Conservation (phyloP, 169 alveolate species). For the Plasmodium reichenowi region DNA sequence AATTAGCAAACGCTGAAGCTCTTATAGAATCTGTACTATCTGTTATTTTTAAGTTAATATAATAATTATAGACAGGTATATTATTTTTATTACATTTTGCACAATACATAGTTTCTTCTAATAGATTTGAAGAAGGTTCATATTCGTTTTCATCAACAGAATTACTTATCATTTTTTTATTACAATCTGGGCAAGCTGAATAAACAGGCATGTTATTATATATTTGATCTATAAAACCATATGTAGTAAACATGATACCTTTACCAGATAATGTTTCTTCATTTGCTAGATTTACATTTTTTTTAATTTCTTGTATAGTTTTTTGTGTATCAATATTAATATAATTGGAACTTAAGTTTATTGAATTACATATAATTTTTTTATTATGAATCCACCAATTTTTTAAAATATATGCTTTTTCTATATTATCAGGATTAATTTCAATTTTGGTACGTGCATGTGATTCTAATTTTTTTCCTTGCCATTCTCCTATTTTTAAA, state of each 20-base stretch:
- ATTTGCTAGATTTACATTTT: slow-evolving; percentile 67
- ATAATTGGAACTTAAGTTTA: slow-evolving; percentile 1
- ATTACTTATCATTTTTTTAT: slow-evolving; percentile 80
- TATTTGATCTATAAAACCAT: slow-evolving; percentile 71
- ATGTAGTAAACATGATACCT: slow-evolving; percentile 75
- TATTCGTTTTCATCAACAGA: slow-evolving; percentile 18
- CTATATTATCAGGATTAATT: slow-evolving; percentile 77
- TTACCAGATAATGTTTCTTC: slow-evolving; percentile 71
- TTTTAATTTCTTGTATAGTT: slow-evolving; percentile 77
- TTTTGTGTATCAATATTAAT: slow-evolving; percentile 9
- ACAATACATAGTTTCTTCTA: slow-evolving; percentile 77
- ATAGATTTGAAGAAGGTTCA: slow-evolving; percentile 4
- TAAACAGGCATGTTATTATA: slow-evolving; percentile 57
- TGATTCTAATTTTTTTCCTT: slow-evolving; percentile 83
- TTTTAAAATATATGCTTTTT: slow-evolving; percentile 78
- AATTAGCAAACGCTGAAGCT: slow-evolving; percentile 81
- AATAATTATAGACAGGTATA: slow-evolving; percentile 82
- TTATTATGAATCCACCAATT: slow-evolving; percentile 85
- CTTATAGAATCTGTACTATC: slow-evolving; percentile 82
- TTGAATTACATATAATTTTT: slow-evolving; percentile 15
- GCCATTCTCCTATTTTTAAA: slow-evolving; percentile 85
- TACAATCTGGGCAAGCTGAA: slow-evolving; percentile 84
- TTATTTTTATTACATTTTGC: slow-evolving; percentile 78
- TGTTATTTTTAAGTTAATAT: slow-evolving; percentile 79
- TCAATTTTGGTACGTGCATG: slow-evolving; percentile 80